Percentiles rank a stretch among this genome's conserved stretches.
These are phyloP conservation scores for Entonaema liquescens DNA, from an alignment of 495 filamentous ascomycete genomes.

Conservation along the genomic window DNA sequence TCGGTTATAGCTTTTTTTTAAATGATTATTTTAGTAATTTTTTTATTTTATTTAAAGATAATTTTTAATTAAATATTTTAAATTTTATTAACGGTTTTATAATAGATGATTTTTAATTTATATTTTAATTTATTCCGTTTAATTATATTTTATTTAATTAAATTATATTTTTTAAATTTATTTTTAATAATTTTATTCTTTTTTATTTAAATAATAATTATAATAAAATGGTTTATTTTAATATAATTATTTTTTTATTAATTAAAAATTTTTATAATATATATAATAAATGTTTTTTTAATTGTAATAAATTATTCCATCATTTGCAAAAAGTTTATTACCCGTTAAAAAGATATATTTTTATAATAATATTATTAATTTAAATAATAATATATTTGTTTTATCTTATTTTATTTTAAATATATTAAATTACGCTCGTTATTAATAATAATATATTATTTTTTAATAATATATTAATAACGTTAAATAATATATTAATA, in stretches of 20 bases:
- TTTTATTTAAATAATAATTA: background rate
- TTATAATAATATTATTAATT: too few species aligned
- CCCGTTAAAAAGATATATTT: background rate
- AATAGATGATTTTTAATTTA: background rate
- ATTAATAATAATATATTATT: too few species aligned
- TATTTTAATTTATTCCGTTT: background rate
- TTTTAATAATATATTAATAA: background rate
- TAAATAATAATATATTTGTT: too few species aligned
- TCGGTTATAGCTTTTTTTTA: too few species aligned
- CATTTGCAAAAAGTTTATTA: background rate
- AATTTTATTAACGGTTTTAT: background rate
- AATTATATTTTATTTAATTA: too few species aligned
- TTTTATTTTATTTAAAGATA: background rate
- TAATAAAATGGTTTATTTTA: background rate
- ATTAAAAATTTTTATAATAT: background rate
- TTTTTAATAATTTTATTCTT: background rate
- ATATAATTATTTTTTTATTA: background rate
- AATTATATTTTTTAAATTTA: background rate
- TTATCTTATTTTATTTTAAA: too few species aligned
- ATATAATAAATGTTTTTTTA: background rate
- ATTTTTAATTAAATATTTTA: too few species aligned
- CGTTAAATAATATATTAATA: too few species aligned
- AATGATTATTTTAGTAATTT: background rate
- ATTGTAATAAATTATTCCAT: background rate
- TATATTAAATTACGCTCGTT: too few species aligned